Percentiles rank a stretch among this genome's conserved stretches.
Evolutionary conservation across 176 grass and related monocot species (phyloP).

Genomic region (Aegilops tauschii): DNA sequence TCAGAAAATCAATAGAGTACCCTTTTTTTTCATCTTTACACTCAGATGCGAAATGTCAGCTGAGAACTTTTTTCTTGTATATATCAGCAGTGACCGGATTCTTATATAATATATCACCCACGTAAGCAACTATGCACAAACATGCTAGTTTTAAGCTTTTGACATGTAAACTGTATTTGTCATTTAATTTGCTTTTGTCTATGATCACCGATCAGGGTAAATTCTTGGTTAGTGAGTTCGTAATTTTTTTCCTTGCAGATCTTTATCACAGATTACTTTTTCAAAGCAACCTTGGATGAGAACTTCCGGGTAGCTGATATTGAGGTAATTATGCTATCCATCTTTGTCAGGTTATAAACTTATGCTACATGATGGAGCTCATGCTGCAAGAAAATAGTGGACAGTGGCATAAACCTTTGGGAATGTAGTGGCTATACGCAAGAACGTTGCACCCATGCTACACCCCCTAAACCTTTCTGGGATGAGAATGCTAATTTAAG

Average conservation of each 20-base stretch:
- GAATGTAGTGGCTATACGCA: too few relatives aligned
- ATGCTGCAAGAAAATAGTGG: neutral
- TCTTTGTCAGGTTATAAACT: neutral
- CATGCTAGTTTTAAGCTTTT: neutral
- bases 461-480: neutral
- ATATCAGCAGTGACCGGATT: neutral
- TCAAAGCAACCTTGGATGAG: constrained; percentile 77
- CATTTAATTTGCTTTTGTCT: neutral
- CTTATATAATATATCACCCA: neutral
- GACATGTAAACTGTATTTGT: neutral
- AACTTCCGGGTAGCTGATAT: constrained; percentile 73
- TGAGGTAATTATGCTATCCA: constrained; percentile 50
- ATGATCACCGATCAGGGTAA: neutral
- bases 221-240: neutral
- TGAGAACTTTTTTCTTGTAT: neutral
- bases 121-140: neutral
- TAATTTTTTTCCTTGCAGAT: constrained; percentile 49
- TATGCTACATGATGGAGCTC: neutral
- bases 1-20: neutral
- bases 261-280: constrained; percentile 97
- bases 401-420: neutral
- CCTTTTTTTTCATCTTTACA: neutral
- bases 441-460: too few relatives aligned
- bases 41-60: neutral
- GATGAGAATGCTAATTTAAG: neutral